Conservation (phyloP, 352 stramenopile species). For the Pythium diclinum region DNA sequence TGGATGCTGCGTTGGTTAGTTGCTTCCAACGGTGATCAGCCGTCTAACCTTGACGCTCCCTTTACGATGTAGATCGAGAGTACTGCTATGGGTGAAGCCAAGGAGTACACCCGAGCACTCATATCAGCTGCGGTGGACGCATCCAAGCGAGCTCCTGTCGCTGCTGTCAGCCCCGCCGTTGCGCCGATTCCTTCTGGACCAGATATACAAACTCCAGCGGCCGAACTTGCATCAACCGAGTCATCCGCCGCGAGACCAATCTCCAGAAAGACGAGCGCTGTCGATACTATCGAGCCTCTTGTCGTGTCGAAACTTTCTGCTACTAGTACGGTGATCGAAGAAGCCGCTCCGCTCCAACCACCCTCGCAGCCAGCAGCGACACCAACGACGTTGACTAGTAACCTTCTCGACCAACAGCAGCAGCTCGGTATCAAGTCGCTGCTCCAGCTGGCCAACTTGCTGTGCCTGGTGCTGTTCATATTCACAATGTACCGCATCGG, state of each 20-base stretch:
- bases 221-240: background rate
- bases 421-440: constrained; percentile 8
- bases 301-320: background rate
- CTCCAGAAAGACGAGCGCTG: background rate
- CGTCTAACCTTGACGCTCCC: background rate
- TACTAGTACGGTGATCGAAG: background rate
- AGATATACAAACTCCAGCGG: background rate
- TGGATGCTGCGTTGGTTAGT: background rate
- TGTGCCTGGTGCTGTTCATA: constrained; percentile 65
- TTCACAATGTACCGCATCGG: constrained; percentile 68
- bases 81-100: constrained; percentile 67
- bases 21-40: background rate
- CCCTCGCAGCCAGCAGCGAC: background rate
- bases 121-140: constrained; percentile 42
- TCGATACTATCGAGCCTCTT: background rate
- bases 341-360: background rate
- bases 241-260: background rate
- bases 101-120: constrained; percentile 52
- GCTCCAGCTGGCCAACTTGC: constrained; percentile 42
- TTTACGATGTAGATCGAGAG: constrained; percentile 61
- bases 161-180: background rate
- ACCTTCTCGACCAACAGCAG: background rate
- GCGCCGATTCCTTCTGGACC: background rate
- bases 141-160: background rate
- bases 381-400: background rate